These are phyloP conservation scores for Aspergillus hancockii DNA, from an alignment of 495 filamentous ascomycete genomes.

Conservation along the genomic window DNA sequence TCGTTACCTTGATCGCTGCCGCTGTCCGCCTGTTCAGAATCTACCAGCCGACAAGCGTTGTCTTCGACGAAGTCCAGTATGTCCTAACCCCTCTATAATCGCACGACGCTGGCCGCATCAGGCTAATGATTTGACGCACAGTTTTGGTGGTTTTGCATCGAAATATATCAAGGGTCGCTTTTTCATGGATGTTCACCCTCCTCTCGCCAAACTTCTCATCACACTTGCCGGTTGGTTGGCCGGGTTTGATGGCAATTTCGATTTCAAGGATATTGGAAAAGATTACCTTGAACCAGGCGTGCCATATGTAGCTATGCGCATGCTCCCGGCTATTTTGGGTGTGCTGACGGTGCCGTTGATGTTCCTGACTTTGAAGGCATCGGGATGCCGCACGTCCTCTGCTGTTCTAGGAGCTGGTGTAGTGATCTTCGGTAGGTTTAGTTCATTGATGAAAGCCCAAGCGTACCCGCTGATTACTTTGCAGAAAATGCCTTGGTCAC, in stretches of 20 bases:
- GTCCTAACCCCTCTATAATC: constrained; percentile 30
- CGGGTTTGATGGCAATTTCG: constrained; percentile 92
- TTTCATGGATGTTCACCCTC: constrained; percentile 99
- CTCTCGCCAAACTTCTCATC: constrained; percentile 93
- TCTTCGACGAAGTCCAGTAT: constrained; percentile 99
- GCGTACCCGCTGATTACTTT: constrained; percentile 12
- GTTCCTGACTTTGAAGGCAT: constrained; percentile 90
- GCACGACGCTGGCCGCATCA: neutral
- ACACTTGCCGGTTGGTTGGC: constrained; percentile 94
- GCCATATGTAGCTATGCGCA: constrained; percentile 95
- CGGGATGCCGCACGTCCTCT: constrained; percentile 82
- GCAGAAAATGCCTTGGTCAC: constrained; percentile 92
- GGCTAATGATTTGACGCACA: constrained; percentile 33
- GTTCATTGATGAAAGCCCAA: constrained; percentile 4
- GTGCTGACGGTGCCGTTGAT: constrained; percentile 85
- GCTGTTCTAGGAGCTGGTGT: constrained; percentile 79
- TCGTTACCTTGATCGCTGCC: constrained; percentile 73
- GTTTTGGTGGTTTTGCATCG: constrained; percentile 95
- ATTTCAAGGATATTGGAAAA: constrained; percentile 99
- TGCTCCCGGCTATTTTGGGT: constrained; percentile 87
- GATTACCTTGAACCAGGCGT: constrained; percentile 94
- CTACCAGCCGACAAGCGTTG: constrained; percentile 93
- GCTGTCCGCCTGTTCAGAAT: constrained; percentile 90
- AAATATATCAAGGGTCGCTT: constrained; percentile 99
- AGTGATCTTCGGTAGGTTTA: constrained; percentile 78